Conservation (phyloP, 1,139 yeast species). For the Martiniozyma asiatica region DNA sequence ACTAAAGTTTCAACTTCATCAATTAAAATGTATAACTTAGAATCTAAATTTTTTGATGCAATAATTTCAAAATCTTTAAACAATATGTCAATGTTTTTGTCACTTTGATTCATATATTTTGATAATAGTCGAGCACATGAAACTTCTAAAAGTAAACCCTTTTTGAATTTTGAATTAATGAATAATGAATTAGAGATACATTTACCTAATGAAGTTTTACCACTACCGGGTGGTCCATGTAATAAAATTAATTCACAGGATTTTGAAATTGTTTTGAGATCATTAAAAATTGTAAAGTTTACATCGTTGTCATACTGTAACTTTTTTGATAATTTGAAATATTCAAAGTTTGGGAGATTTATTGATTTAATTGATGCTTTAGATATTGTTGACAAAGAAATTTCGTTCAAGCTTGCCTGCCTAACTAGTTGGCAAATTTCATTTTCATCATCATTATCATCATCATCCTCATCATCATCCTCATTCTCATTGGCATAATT, state of each 20-base stretch:
- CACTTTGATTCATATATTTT: constrained; percentile 31
- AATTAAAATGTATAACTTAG: constrained; percentile 21
- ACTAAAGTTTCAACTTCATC: constrained; percentile 32
- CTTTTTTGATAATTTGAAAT: constrained; percentile 7
- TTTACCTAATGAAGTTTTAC: constrained; percentile 37
- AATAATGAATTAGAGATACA: constrained; percentile 24
- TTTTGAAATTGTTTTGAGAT: constrained; percentile 2
- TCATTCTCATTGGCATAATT: no score
- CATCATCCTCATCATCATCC: not conserved
- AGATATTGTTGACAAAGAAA: not conserved
- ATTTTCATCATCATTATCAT: not conserved
- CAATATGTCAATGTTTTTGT: constrained; percentile 25
- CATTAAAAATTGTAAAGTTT: constrained; percentile 7
- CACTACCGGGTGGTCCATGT: constrained; percentile 42
- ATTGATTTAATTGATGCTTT: not conserved
- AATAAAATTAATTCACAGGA: constrained; percentile 18
- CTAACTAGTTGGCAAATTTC: not conserved
- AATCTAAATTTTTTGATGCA: not conserved
- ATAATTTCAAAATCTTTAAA: constrained; percentile 17
- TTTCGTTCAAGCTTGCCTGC: not conserved
- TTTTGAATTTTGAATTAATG: constrained; percentile 13
- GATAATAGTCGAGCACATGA: constrained; percentile 28
- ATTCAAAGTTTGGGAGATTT: constrained; percentile 6
- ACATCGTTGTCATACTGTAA: constrained; percentile 7
- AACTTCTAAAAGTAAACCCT: constrained; percentile 23